phyloP scores from a whole-genome alignment of 768 basidiomycete species.

The Mycena rosella region DNA sequence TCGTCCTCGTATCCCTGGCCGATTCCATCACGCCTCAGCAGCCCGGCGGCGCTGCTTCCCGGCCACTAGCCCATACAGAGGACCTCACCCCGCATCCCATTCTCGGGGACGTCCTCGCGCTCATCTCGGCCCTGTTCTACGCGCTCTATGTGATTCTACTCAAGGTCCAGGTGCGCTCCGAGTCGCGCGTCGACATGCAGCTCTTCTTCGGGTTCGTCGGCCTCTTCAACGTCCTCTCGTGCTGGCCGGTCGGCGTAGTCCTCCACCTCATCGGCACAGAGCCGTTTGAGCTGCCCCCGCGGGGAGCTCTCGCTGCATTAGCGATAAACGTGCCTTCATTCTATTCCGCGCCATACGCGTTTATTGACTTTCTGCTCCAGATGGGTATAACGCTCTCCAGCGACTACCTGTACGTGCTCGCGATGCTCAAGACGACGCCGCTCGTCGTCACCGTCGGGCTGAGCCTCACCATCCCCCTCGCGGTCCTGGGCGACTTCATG shows the following conservation, averaged over 20 bases:
- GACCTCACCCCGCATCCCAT: slow-evolving; percentile 54
- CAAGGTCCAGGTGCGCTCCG: slow-evolving; percentile 86
- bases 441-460: slow-evolving; percentile 94
- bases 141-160: slow-evolving; percentile 90
- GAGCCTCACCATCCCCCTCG: slow-evolving; percentile 93
- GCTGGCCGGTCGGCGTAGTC: slow-evolving; percentile 83
- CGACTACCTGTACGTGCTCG: slow-evolving; percentile 88
- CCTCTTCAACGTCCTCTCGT: slow-evolving; percentile 80
- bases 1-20: slow-evolving; percentile 89
- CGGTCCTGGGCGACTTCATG: slow-evolving; percentile 84
- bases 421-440: slow-evolving; percentile 98
- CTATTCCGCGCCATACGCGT: slow-evolving; percentile 8
- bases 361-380: slow-evolving; percentile 53
- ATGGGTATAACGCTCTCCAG: slow-evolving; percentile 88
- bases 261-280: slow-evolving; percentile 83
- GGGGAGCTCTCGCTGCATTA: slow-evolving; percentile 61
- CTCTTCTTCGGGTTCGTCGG: slow-evolving; percentile 97
- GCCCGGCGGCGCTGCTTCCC: slow-evolving; percentile 28
- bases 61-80: slow-evolving; percentile 29
- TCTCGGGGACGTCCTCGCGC: slow-evolving; percentile 85
- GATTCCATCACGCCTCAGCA: slow-evolving; percentile 65
- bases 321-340: slow-evolving; percentile 63
- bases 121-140: slow-evolving; percentile 91
- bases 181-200: slow-evolving; percentile 92
- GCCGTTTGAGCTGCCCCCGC: slow-evolving; percentile 75